Percentiles rank a stretch among this genome's conserved stretches.
Conservation (phyloP, 2,329 filamentous ascomycete genomes). For the Coniochaeta sp. region DNA sequence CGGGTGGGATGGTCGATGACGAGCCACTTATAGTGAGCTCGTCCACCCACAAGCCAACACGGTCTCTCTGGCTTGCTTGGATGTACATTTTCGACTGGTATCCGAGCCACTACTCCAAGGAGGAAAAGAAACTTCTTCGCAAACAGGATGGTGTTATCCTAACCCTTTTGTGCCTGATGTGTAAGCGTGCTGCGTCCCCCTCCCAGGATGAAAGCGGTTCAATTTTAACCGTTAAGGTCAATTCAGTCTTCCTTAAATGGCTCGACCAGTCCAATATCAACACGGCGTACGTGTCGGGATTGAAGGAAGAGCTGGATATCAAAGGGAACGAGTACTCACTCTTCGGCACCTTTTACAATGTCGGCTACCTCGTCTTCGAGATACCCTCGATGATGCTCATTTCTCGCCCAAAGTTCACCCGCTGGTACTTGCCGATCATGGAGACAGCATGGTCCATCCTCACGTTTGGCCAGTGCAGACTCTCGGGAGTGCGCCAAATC, state of each 20-base stretch:
- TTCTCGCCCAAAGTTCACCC: conserved; percentile 11
- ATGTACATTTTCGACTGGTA: conserved; percentile 24
- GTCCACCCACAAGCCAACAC: conserved; percentile 11
- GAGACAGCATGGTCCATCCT: conserved; percentile 8
- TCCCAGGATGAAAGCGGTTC: too few relatives aligned
- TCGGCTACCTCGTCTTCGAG: conserved; percentile 18
- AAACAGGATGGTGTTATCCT: conserved; percentile 23
- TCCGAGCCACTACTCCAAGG: conserved; percentile 21
- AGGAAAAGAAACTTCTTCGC: conserved; percentile 18
- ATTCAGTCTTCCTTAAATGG: conserved; percentile 10
- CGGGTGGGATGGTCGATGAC: conserved; percentile 5
- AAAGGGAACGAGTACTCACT: conserved; percentile 23
- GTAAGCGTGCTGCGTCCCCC: conserved; percentile 16
- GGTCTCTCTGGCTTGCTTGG: conserved; percentile 18
- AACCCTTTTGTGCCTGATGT: conserved; percentile 14
- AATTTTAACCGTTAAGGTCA: too few relatives aligned
- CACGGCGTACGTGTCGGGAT: conserved; percentile 31
- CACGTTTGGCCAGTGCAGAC: conserved; percentile 9
- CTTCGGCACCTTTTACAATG: conserved; percentile 20
- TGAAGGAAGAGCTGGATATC: conserved; percentile 28
- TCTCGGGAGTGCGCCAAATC: conserved; percentile 14
- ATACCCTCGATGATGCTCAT: conserved; percentile 18
- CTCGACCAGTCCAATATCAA: conserved; percentile 25
- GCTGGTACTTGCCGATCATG: conserved; percentile 1
- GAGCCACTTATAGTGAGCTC: conserved; percentile 19